phyloP scores from a whole-genome alignment of 345 rosid genomes.

The Ceriops decandra region DNA sequence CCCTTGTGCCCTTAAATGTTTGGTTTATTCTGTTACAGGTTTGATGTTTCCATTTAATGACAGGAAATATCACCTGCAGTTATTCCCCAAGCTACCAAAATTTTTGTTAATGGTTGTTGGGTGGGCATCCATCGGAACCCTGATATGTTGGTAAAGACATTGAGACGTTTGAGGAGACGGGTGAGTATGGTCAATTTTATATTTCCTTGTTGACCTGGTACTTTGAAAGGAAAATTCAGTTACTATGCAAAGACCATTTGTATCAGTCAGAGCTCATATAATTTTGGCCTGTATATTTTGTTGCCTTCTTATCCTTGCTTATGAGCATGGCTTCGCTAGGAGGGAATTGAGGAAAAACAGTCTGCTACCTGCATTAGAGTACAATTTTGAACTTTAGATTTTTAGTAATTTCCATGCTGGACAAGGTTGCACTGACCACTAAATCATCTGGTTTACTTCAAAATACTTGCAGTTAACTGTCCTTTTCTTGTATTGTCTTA shows the following conservation, averaged over 20 bases:
- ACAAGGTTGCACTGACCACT: too few species aligned
- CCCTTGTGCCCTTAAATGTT: neutral
- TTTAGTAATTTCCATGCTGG: too few species aligned
- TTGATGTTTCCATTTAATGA: constrained; percentile 14
- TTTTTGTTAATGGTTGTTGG: constrained; percentile 97
- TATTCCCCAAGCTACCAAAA: constrained; percentile 92
- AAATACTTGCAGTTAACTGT: too few species aligned
- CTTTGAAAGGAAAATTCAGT: neutral
- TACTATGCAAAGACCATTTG: neutral
- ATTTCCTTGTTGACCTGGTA: neutral
- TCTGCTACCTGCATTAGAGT: too few species aligned
- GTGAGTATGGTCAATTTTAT: constrained; percentile 35
- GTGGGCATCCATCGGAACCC: constrained; percentile 98
- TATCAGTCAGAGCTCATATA: too few species aligned
- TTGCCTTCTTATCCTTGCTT: too few species aligned
- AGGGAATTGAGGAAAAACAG: too few species aligned
- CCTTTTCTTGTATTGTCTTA: too few species aligned
- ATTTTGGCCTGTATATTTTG: too few species aligned
- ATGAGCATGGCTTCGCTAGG: too few species aligned
- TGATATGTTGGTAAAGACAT: constrained; percentile 95
- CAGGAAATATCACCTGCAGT: constrained; percentile 97
- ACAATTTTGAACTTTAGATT: too few species aligned
- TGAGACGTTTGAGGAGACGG: constrained; percentile 86
- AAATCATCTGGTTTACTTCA: too few species aligned
- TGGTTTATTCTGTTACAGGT: constrained; percentile 1